phyloP scores from a whole-genome alignment of 148 eudicot species.

The Camellia japonica region DNA sequence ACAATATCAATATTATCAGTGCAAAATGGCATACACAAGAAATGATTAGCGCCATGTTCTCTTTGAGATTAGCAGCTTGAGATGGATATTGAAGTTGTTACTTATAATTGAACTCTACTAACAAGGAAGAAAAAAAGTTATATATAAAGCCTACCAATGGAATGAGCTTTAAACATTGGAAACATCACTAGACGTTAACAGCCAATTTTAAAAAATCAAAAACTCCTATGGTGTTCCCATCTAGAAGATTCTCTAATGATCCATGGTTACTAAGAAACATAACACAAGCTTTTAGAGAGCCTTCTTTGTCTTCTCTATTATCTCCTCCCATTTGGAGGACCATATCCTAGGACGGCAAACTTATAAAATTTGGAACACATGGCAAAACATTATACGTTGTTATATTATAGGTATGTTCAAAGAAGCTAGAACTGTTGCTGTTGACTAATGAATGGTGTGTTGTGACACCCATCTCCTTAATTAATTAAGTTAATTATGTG shows the following conservation, averaged over 20 bases:
- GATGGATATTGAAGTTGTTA: conserved; percentile 6
- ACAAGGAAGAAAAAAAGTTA: background rate
- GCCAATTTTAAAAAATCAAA: background rate
- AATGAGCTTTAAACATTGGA: conserved; percentile 18
- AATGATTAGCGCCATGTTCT: conserved; percentile 19
- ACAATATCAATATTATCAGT: conserved; percentile 8
- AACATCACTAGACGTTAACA: conserved; percentile 12
- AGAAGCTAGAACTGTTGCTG: no score
- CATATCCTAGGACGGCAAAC: no score
- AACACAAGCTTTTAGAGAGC: background rate
- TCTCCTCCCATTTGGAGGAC: background rate
- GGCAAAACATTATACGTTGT: no score
- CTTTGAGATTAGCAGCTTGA: conserved; percentile 1
- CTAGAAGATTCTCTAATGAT: no score
- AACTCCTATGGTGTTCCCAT: no score
- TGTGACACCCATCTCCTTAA: no score
- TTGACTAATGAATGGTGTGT: no score
- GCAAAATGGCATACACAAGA: conserved; percentile 15
- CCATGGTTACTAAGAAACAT: no score
- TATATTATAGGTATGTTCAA: no score
- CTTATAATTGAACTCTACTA: conserved; percentile 6
- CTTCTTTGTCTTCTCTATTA: conserved; percentile 5
- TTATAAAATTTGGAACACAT: no score
- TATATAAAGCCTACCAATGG: background rate
- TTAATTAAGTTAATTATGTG: no score